These are phyloP conservation scores for Neonothopanus nambi DNA, from an alignment of 1,284 basidiomycete species.

Conservation along the genomic window DNA sequence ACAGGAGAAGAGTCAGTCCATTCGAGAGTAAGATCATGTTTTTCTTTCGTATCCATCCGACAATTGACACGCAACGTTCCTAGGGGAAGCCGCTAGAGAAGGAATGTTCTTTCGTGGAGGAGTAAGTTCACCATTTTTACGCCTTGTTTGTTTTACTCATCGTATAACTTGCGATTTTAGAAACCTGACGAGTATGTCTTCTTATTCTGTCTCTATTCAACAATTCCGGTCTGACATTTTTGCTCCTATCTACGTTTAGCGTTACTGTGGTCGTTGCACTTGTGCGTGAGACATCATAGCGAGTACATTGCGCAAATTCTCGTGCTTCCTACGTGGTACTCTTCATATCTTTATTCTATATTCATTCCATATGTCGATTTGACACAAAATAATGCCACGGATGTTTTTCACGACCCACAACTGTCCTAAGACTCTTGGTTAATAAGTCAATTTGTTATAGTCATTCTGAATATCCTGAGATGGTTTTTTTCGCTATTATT, in stretches of 20 bases:
- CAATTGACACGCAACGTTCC: conserved; percentile 7
- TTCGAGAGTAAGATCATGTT: conserved; percentile 57
- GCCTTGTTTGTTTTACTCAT: conserved; percentile 12
- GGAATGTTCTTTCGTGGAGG: conserved; percentile 69
- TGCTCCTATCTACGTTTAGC: conserved; percentile 23
- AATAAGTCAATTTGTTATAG: too few relatives aligned
- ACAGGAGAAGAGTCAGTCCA: conserved; percentile 61
- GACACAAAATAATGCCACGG: too few relatives aligned
- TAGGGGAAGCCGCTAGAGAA: conserved; percentile 64
- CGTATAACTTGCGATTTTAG: conserved; percentile 30
- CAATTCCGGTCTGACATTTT: conserved; percentile 24
- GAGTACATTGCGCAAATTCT: not conserved
- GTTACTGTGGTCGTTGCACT: conserved; percentile 48
- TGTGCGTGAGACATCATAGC: conserved; percentile 36
- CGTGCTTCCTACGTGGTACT: not conserved
- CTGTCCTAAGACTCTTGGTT: too few relatives aligned
- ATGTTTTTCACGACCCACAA: too few relatives aligned
- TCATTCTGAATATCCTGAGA: too few relatives aligned
- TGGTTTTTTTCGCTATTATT: too few relatives aligned
- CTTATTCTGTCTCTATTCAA: conserved; percentile 21
- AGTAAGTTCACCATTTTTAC: conserved; percentile 43
- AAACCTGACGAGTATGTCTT: conserved; percentile 64
- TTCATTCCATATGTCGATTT: too few relatives aligned
- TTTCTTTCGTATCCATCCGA: conserved; percentile 9
- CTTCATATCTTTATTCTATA: too few relatives aligned